Evolutionary conservation across 139 green algal species (phyloP).

Genomic region (Ostreobium quekettii): DNA sequence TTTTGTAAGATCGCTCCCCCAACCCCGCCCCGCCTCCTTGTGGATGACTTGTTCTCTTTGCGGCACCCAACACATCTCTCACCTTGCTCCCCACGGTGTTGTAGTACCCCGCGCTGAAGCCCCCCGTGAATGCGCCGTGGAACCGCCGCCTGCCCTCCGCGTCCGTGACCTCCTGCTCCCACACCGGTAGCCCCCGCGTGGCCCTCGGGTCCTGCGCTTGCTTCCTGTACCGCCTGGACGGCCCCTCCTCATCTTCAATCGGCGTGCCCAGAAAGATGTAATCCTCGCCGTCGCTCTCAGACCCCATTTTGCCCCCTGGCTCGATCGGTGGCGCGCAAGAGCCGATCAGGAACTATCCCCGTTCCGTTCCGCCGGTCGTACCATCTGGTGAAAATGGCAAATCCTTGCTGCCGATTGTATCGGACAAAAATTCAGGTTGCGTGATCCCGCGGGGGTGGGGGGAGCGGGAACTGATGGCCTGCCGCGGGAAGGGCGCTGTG

Average conservation of each 20-base stretch:
- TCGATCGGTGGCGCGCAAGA: too few relatives aligned
- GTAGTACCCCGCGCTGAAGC: conserved; percentile 86
- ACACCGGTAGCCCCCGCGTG: conserved; percentile 3
- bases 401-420: too few relatives aligned
- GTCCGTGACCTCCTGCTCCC: conserved; percentile 18
- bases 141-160: conserved; percentile 39
- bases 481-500: too few relatives aligned
- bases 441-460: too few relatives aligned
- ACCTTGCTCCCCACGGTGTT: conserved; percentile 86
- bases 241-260: background rate
- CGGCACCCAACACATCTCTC: background rate
- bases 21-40: background rate
- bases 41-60: background rate
- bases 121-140: conserved; percentile 93
- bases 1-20: background rate
- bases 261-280: conserved; percentile 9
- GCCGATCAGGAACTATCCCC: too few relatives aligned
- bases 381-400: too few relatives aligned
- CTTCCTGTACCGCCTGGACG: background rate
- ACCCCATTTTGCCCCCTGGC: too few relatives aligned
- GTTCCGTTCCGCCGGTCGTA: too few relatives aligned
- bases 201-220: conserved; percentile 11
- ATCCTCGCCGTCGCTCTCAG: background rate
- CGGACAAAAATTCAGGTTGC: too few relatives aligned
- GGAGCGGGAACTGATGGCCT: too few relatives aligned